These are phyloP conservation scores for Thelonectria olida DNA, from an alignment of 2,329 filamentous ascomycete species.

Conservation along the genomic window DNA sequence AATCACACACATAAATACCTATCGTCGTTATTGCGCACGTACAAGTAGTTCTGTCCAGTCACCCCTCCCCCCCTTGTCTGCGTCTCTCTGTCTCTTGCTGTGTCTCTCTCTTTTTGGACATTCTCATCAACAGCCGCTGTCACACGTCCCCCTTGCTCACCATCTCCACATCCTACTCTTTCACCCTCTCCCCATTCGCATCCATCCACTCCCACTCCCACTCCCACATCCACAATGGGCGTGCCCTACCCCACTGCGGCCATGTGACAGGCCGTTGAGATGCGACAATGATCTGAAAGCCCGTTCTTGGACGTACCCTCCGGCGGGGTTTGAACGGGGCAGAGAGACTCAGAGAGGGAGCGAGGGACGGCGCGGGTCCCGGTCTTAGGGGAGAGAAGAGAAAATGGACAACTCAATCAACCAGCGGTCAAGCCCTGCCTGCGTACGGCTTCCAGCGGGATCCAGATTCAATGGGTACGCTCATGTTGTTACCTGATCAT, in stretches of 20 bases:
- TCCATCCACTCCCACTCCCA: conserved; percentile 15
- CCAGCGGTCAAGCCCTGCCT: conserved; percentile 33
- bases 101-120: background rate
- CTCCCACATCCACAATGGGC: conserved; percentile 9
- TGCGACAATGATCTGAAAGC: conserved; percentile 33
- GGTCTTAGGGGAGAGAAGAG: conserved; percentile 23
- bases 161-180: conserved; percentile 1
- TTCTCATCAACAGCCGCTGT: background rate
- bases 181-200: background rate
- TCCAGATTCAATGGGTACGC: conserved; percentile 19
- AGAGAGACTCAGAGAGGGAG: conserved; percentile 3
- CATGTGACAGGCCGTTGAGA: conserved; percentile 35
- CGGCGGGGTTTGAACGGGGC: conserved; percentile 20
- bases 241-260: conserved; percentile 29
- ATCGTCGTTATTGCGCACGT: background rate
- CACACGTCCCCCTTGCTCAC: background rate
- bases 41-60: background rate
- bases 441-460: background rate
- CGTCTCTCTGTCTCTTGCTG: background rate
- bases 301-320: conserved; percentile 25
- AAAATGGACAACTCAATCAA: conserved; percentile 27
- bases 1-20: background rate
- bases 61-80: conserved; percentile 1
- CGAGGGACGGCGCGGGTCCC: conserved; percentile 22
- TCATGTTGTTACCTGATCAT: background rate